These are phyloP conservation scores for Pezicula rhizophila DNA, from an alignment of 2,329 filamentous ascomycete species.

Conservation along the genomic window DNA sequence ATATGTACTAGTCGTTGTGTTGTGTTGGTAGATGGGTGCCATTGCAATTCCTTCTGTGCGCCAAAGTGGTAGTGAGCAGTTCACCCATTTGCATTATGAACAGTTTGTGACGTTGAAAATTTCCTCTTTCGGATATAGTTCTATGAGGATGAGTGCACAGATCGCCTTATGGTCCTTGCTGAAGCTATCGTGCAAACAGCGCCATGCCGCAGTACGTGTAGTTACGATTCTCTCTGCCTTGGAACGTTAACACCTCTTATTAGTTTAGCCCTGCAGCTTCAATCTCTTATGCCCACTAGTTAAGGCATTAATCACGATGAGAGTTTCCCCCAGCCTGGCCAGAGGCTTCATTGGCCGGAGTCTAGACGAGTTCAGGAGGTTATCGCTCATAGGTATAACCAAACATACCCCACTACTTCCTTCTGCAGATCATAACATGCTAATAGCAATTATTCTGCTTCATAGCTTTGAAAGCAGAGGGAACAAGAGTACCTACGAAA, in stretches of 20 bases:
- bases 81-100: too few species aligned
- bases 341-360: slow-evolving; percentile 54
- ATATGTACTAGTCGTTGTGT: too few species aligned
- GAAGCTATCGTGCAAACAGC: too few species aligned
- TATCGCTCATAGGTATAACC: slow-evolving; percentile 48
- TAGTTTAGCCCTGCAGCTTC: too few species aligned
- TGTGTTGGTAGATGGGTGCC: too few species aligned
- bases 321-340: slow-evolving; percentile 33
- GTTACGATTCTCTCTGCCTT: neutral
- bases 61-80: too few species aligned
- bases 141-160: too few species aligned
- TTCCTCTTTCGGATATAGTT: too few species aligned
- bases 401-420: neutral
- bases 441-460: slow-evolving; percentile 9
- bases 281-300: neutral
- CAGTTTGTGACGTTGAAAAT: too few species aligned
- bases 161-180: too few species aligned
- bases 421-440: neutral
- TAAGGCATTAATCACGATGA: slow-evolving; percentile 33
- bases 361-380: slow-evolving; percentile 52
- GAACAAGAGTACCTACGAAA: slow-evolving; percentile 56
- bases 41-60: too few species aligned
- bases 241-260: neutral
- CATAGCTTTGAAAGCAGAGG: slow-evolving; percentile 63
- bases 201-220: too few species aligned